A percentile compares a stretch with the other conserved stretches of the same genome.
Conservation (phyloP, 257 asterid genomes). For the Schizonepeta tenuifolia region DNA sequence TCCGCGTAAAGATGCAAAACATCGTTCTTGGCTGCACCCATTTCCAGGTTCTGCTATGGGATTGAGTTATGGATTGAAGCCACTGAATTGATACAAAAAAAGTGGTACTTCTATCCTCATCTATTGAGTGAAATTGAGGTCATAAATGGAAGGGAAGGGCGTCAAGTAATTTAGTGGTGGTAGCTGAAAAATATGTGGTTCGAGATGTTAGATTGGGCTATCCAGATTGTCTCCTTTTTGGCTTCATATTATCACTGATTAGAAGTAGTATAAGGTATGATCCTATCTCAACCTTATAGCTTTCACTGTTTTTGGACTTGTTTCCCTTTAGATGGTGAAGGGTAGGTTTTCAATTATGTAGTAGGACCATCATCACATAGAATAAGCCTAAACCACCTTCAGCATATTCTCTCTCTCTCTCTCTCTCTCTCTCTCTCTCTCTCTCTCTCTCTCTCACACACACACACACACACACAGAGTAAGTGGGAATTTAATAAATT, state of each 20-base stretch:
- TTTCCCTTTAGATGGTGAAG: constrained; percentile 29
- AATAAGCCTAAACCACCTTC: constrained; percentile 14
- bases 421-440: constrained; percentile 6
- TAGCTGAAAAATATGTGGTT: constrained; percentile 36
- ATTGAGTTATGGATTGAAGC: constrained; percentile 38
- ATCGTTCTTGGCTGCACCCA: neutral
- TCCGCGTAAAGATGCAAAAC: neutral
- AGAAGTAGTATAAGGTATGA: neutral
- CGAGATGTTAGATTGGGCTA: constrained; percentile 25
- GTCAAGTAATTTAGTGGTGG: constrained; percentile 35
- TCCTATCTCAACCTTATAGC: neutral
- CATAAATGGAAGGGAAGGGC: constrained; percentile 17
- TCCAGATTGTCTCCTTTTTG: constrained; percentile 31
- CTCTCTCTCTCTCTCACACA: neutral
- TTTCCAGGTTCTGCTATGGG: constrained; percentile 11
- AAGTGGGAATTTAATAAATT: neutral
- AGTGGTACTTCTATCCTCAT: constrained; percentile 23
- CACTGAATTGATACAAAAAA: constrained; percentile 22
- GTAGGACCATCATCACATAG: constrained; percentile 25
- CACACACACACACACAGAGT: no score
- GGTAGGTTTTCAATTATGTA: constrained; percentile 33
- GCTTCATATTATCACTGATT: constrained; percentile 4
- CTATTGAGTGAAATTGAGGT: constrained; percentile 26
- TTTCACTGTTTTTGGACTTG: constrained; percentile 24
- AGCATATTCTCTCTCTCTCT: constrained; percentile 33